Evolutionary conservation across 352 stramenopile genomes (phyloP), one percentile per base, ranked within the genome.

Genomic region (Pythium grandisporangium): DNA sequence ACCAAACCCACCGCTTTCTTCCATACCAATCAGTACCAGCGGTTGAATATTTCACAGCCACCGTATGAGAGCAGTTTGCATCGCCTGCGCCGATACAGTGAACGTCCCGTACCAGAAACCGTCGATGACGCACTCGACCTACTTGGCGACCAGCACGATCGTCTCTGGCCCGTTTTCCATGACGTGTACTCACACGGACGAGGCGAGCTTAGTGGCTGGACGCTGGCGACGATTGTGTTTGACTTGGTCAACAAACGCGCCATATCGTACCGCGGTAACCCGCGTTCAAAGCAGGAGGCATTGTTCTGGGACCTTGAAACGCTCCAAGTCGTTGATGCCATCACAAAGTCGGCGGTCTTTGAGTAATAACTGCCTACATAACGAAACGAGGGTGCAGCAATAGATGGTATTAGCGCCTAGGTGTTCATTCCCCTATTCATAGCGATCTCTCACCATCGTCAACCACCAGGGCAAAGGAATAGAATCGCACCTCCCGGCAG

Each of bases 1-100:
- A 41, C 20, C 12, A 39, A 55, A 1, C 56, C 76, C 5, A 45
- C 53, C 1, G 54, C 66, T 6, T 83, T 73, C 43, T 88, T 83
- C 50, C 75, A 85, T 21, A 68, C 71, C 2, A 88, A 88, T 23
- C 75, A 88, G 53, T 88, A 88, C 43, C 72, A 85, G 52, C 67
- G 70, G 2, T 53, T 88, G 29, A 51, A 63, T 20, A 65, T 85
- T 23, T 16, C 53, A 11, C 75, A 88, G 39, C 75, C 71, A 7
- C 64, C 66, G 25, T 81, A 80, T 37, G 45, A 76, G 30, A 88
- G 75, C 54, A 85, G 71, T 47, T 37, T 83, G 22, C 70, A 88
- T 44, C 70, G 75, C 6, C 51, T 88, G 14, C 49, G 57, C 37
- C 65, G 75, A 5, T 88, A 83, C 58, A 70, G 52, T 33, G 58